Base-by-base conservation (phyloP, 2,329 filamentous ascomycete genomes). In the Pyrenochaeta sp. region DNA sequence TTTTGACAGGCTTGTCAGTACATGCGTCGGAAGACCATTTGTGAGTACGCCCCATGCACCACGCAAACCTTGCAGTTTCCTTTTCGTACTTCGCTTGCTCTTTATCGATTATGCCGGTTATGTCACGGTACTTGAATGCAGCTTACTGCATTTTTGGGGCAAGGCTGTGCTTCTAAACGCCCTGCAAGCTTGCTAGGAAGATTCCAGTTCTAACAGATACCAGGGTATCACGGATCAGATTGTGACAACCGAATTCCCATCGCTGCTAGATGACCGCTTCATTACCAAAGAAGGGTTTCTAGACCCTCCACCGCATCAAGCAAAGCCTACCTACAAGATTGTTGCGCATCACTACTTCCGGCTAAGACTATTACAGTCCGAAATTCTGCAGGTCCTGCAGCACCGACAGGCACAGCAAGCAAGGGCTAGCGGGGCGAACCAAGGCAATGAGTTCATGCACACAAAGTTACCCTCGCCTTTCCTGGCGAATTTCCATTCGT, bases 171-270 rank as follows among this genome's bases (percentile, higher is more conserved):
- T 18, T 20, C 30, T 6, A 32, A 10, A 6, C 15, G 15, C 11
- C 17, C 14, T 6, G 11, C 24, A 9, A 15, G 29, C 21, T 41
- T 32, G n/a, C n/a, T n/a, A n/a, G n/a, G n/a, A n/a, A n/a, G n/a
- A n/a, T n/a, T n/a, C n/a, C n/a, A n/a, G n/a, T n/a, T n/a, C 58
- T 59, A 40, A 61, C 44, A 36, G 14, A 2, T 22, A 10, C 8
- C 17, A 62, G 59, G 59, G 93, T 20, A 90, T 97, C 52, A 92
- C 88, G n/a, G 94, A 97, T 73, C 89, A 96, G 67, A 90, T 96
- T 52, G 90, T 97, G 61, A 97, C 93, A 10, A 96, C 93, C 1
- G 90, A 96, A 63, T 95, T 96, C 55, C 93, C 93, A 1, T 96
- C 90, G 3, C 72, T 92, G 40, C 77, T 96, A 26, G 92, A 96